Conservation (phyloP, 371 early-diverging fungal genomes). For the Mucor plumbeus region DNA sequence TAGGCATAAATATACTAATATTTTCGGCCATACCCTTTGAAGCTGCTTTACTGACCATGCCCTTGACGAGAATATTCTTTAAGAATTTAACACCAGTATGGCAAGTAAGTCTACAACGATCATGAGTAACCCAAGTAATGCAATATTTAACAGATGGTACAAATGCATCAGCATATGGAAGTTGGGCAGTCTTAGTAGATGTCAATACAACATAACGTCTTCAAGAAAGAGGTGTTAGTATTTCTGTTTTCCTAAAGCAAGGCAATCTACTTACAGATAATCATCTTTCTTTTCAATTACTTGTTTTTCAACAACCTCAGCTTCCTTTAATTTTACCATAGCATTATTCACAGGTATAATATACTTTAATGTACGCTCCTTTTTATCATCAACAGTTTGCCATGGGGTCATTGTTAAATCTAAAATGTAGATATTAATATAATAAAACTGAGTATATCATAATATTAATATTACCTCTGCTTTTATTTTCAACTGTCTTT, state of each 20-base stretch:
- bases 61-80: slow-evolving; percentile 62
- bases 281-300: slow-evolving; percentile 56
- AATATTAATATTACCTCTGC: slow-evolving; percentile 34
- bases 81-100: slow-evolving; percentile 61
- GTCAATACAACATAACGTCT: slow-evolving; percentile 52
- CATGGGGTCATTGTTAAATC: slow-evolving; percentile 52
- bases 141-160: slow-evolving; percentile 62
- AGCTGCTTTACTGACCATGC: slow-evolving; percentile 52
- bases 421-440: background rate
- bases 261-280: slow-evolving; percentile 36
- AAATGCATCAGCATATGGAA: slow-evolving; percentile 69
- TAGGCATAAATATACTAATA: slow-evolving; percentile 34
- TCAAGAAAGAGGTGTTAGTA: slow-evolving; percentile 16
- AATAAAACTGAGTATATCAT: too few species aligned
- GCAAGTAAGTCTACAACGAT: slow-evolving; percentile 52
- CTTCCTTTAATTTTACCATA: slow-evolving; percentile 50
- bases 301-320: slow-evolving; percentile 64
- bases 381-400: slow-evolving; percentile 39
- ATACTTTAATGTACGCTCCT: slow-evolving; percentile 51
- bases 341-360: slow-evolving; percentile 62
- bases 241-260: background rate
- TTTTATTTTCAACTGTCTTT: slow-evolving; percentile 50
- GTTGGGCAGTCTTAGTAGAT: slow-evolving; percentile 50
- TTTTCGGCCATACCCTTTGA: slow-evolving; percentile 51
- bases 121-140: slow-evolving; percentile 53